Evolutionary conservation across 345 rosid genomes (phyloP).

Genomic region (Gossypium herbaceum): DNA sequence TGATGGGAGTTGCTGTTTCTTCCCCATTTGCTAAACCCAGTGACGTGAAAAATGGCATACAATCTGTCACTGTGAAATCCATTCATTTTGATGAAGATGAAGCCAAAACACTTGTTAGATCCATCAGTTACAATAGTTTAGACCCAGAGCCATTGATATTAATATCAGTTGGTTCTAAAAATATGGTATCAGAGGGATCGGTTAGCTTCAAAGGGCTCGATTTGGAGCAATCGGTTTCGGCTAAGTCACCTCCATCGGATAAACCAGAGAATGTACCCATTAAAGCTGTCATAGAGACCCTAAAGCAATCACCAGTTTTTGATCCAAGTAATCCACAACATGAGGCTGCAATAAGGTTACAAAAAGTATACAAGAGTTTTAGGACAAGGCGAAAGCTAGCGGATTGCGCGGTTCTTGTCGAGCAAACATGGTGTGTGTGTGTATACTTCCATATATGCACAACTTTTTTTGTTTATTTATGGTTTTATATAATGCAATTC

Average conservation of each 20-base stretch:
- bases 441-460: slow-evolving; percentile 8
- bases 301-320: slow-evolving; percentile 20
- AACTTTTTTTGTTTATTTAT: slow-evolving; percentile 47
- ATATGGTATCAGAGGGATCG: slow-evolving; percentile 65
- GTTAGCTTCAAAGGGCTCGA: slow-evolving; percentile 33
- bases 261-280: neutral
- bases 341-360: slow-evolving; percentile 76
- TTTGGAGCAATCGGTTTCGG: too few species aligned
- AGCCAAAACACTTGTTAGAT: slow-evolving; percentile 49
- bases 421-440: slow-evolving; percentile 70
- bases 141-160: slow-evolving; percentile 54
- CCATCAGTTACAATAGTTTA: neutral
- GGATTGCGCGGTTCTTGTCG: slow-evolving; percentile 84
- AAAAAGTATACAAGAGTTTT: slow-evolving; percentile 91
- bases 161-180: slow-evolving; percentile 61
- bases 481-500: slow-evolving; percentile 35
- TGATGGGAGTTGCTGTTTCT: slow-evolving; percentile 67
- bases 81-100: slow-evolving; percentile 67
- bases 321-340: slow-evolving; percentile 64
- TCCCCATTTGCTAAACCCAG: slow-evolving; percentile 51
- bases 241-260: too few species aligned
- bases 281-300: neutral
- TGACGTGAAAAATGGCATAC: slow-evolving; percentile 55
- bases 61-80: slow-evolving; percentile 70
- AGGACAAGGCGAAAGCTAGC: slow-evolving; percentile 92